Base-by-base conservation (phyloP, 2,329 filamentous ascomycete genomes). In the Microdochium trichocladiopsis region DNA sequence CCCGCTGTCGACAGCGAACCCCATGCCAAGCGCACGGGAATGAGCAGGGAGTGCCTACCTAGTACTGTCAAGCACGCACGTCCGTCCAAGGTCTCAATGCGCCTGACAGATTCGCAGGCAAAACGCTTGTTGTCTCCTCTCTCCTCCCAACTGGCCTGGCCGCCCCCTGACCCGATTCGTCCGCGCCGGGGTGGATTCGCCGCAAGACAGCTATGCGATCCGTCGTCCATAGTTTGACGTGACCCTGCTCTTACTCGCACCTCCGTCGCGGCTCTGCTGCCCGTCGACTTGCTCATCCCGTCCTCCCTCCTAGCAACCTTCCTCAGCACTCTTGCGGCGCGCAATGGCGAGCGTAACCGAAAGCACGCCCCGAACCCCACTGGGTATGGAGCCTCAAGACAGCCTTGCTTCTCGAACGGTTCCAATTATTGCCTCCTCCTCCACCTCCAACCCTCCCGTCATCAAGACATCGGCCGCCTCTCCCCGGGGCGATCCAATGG, bases 401-500 rank as follows among this genome's bases (percentile, higher is more conserved):
- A 21, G 23, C 47, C 12, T 48, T 10, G 25, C 47, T 12, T 14
- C 47, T 9, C 47, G 47, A n/a, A 48, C 47, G 3, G 47, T 48
- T 9, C 47, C 47, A 12, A 48, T 48, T 23, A 21, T 48, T 21
- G 33, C 33, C 33, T 37, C 33, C 41, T 45, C 41, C n/a, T 48
- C 47, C 23, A 25, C 4, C 47, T n/a, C 21, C 11, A 25, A 11
- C 47, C 2, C 23, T 16, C 47, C 47, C 12, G 25, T 18, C 23
- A 48, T 48, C 47, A 48, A 25, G 47, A 48, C 47, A 14, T 48
- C 47, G 23, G 47, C 47, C 25, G 23, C 47, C 9, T 48, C 47
- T 9, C 47, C 47, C 14, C 23, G 23, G 9, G 47, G 47, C 47
- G 47, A 48, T 23, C 47, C 47, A 11, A 48, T 48, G 47, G 47